phyloP scores from a whole-genome alignment of 495 filamentous ascomycete genomes.

The Coniosporium apollinis region DNA sequence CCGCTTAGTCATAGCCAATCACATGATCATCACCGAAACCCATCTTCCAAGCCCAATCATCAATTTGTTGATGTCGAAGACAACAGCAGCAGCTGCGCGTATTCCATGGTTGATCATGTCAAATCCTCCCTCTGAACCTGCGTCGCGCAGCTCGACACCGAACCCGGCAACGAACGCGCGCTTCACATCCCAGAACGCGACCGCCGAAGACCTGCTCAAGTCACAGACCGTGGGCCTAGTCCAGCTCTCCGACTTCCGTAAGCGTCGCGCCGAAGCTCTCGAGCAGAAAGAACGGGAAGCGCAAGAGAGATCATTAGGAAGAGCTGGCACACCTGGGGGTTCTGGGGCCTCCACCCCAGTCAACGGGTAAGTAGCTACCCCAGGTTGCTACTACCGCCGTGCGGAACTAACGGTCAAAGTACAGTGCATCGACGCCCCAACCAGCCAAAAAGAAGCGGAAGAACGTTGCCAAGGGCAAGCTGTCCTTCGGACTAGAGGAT shows the following conservation, averaged over 20 bases:
- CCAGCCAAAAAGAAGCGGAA: slow-evolving; percentile 56
- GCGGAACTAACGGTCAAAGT: slow-evolving; percentile 30
- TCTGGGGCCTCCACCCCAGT: slow-evolving; percentile 35
- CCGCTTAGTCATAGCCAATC: too few species aligned
- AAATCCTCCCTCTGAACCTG: slow-evolving; percentile 14
- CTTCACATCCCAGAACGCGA: slow-evolving; percentile 65
- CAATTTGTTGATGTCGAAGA: too few species aligned
- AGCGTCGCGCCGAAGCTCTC: slow-evolving; percentile 82
- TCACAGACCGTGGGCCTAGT: slow-evolving; percentile 89
- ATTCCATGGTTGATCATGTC: too few species aligned
- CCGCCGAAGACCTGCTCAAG: slow-evolving; percentile 79
- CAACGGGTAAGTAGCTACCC: slow-evolving; percentile 26
- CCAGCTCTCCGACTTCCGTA: slow-evolving; percentile 84
- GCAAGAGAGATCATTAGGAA: slow-evolving; percentile 39
- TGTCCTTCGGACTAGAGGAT: slow-evolving; percentile 51
- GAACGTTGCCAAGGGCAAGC: slow-evolving; percentile 40
- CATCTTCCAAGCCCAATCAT: too few species aligned
- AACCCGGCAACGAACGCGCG: slow-evolving; percentile 29
- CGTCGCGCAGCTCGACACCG: slow-evolving; percentile 31
- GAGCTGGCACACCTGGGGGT: slow-evolving; percentile 29
- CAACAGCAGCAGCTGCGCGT: too few species aligned
- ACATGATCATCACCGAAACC: too few species aligned
- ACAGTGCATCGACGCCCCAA: slow-evolving; percentile 30
- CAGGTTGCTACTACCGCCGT: neutral
- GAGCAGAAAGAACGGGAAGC: slow-evolving; percentile 81